These are phyloP conservation scores for Coleophoma eucalyptorum DNA, from an alignment of 2,329 filamentous ascomycete species.

Conservation along the genomic window DNA sequence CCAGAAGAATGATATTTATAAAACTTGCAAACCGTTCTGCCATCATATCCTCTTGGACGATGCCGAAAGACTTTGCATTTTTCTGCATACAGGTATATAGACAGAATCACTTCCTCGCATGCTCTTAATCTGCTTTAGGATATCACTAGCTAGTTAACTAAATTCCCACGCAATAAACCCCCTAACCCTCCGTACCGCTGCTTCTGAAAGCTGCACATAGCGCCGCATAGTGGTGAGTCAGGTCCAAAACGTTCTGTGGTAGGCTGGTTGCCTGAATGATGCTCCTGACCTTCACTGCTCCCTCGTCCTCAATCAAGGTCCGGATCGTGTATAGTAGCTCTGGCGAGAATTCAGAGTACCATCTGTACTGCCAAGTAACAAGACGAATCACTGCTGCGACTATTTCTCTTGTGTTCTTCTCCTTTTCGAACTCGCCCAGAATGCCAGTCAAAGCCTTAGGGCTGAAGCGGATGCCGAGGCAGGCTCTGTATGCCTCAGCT, in stretches of 20 bases:
- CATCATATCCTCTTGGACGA: no score
- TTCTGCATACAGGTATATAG: no score
- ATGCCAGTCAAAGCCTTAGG: slow-evolving; percentile 89
- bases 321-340: slow-evolving; percentile 84
- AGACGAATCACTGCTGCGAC: slow-evolving; percentile 84
- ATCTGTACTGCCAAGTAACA: slow-evolving; percentile 97
- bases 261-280: slow-evolving; percentile 96
- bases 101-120: no score
- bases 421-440: slow-evolving; percentile 72
- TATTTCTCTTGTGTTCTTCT: slow-evolving; percentile 75
- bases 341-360: slow-evolving; percentile 99
- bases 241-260: slow-evolving; percentile 85
- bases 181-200: slow-evolving; percentile 54
- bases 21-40: no score
- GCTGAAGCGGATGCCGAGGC: slow-evolving; percentile 83
- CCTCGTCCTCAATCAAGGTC: slow-evolving; percentile 94
- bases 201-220: slow-evolving; percentile 93
- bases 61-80: no score
- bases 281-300: slow-evolving; percentile 93
- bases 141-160: no score
- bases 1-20: no score
- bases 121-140: no score
- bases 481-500: slow-evolving; percentile 87
- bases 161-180: no score
- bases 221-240: slow-evolving; percentile 94